Percentiles rank a stretch among this genome's conserved stretches.
Conservation (phyloP, 2,329 filamentous ascomycete species). For the Diaporthe sp. region DNA sequence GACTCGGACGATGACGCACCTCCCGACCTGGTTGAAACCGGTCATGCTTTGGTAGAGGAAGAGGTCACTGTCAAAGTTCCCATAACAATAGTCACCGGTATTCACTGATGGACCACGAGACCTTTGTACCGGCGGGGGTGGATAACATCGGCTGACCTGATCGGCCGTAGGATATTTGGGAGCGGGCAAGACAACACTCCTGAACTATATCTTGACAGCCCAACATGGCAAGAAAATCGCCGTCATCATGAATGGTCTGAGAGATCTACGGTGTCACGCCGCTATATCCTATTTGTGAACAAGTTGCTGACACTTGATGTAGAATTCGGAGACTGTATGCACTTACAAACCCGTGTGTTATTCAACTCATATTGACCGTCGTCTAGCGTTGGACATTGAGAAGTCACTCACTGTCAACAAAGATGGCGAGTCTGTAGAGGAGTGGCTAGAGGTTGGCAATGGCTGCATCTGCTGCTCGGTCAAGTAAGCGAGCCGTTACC, state of each 20-base stretch:
- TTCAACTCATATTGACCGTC: slow-evolving; percentile 29
- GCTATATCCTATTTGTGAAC: not conserved
- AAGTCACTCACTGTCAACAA: slow-evolving; percentile 94
- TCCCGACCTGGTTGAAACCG: slow-evolving; percentile 72
- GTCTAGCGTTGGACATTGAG: slow-evolving; percentile 90
- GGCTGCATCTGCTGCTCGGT: slow-evolving; percentile 98
- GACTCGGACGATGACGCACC: slow-evolving; percentile 77
- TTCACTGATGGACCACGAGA: slow-evolving; percentile 36
- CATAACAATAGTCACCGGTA: slow-evolving; percentile 87
- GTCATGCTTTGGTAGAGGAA: slow-evolving; percentile 56
- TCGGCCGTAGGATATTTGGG: slow-evolving; percentile 83
- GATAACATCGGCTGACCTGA: not conserved
- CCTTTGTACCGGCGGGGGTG: not conserved
- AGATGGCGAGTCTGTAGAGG: slow-evolving; percentile 84
- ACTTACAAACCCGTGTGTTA: slow-evolving; percentile 40
- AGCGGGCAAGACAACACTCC: slow-evolving; percentile 92
- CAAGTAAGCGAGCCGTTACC: slow-evolving; percentile 70
- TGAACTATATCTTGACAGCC: slow-evolving; percentile 96
- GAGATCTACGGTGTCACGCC: not conserved
- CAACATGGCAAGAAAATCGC: slow-evolving; percentile 98
- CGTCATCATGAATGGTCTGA: slow-evolving; percentile 89
- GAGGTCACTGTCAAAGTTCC: slow-evolving; percentile 78
- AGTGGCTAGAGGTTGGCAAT: slow-evolving; percentile 97
- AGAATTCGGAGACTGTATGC: slow-evolving; percentile 87
- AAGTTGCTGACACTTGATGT: slow-evolving; percentile 40